phyloP scores from a whole-genome alignment of 805 yeast species.

The Lipomyces anomalus region DNA sequence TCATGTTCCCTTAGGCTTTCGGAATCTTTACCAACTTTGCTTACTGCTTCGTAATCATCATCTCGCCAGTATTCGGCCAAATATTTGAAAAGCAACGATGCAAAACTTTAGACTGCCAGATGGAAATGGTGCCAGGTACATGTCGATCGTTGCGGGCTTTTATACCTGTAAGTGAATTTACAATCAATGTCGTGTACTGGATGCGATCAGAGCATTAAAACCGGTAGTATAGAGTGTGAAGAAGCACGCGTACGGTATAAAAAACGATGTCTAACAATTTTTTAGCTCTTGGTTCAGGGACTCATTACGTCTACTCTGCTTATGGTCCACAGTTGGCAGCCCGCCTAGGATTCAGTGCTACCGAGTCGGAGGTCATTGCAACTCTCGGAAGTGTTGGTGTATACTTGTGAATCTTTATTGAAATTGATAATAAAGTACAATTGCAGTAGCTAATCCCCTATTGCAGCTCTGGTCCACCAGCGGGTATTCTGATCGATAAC shows the following conservation, averaged over 20 bases:
- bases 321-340: slow-evolving; percentile 72
- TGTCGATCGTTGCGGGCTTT: neutral
- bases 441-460: too few species aligned
- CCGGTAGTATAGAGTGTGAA: neutral
- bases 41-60: too few species aligned
- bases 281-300: slow-evolving; percentile 43
- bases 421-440: neutral
- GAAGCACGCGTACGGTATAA: too few species aligned
- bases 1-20: too few species aligned
- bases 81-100: too few species aligned
- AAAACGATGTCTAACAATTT: too few species aligned
- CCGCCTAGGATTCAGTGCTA: slow-evolving; percentile 51
- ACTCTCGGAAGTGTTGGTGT: slow-evolving; percentile 62
- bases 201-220: neutral
- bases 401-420: slow-evolving; percentile 38
- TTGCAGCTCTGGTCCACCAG: slow-evolving; percentile 55
- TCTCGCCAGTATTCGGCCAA: too few species aligned
- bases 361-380: slow-evolving; percentile 60
- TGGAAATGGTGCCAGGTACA: neutral
- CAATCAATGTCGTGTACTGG: neutral
- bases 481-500: slow-evolving; percentile 59
- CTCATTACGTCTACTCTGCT: slow-evolving; percentile 68
- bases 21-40: too few species aligned
- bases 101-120: too few species aligned
- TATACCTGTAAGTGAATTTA: neutral